A percentile compares a stretch with the other conserved stretches of the same genome.
Evolutionary conservation across 768 basidiomycete species (phyloP).

Genomic region (Termitomyces sp.): DNA sequence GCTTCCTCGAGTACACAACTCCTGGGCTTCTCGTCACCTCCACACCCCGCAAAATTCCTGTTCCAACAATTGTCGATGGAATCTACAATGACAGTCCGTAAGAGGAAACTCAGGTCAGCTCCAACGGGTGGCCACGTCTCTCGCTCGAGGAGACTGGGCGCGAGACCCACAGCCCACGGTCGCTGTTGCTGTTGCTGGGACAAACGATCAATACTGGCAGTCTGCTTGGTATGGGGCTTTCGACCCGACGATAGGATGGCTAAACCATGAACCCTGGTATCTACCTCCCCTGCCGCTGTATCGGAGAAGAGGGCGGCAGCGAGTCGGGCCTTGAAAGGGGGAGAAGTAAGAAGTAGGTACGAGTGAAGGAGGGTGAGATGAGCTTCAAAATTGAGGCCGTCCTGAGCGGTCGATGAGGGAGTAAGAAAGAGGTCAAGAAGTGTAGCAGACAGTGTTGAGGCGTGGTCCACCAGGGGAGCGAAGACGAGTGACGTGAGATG

Average conservation of each 20-base stretch:
- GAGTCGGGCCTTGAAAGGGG: conserved; percentile 71
- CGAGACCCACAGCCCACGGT: conserved; percentile 70
- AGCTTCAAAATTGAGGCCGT: conserved; percentile 62
- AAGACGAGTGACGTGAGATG: conserved; percentile 65
- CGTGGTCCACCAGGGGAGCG: conserved; percentile 56
- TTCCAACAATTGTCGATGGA: conserved; percentile 45
- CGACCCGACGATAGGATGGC: conserved; percentile 33
- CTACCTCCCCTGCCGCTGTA: conserved; percentile 46
- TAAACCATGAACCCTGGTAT: conserved; percentile 30
- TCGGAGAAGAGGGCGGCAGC: conserved; percentile 77
- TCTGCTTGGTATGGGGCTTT: conserved; percentile 21
- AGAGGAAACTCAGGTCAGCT: conserved; percentile 76
- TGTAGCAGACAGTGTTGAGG: conserved; percentile 60
- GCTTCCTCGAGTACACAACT: conserved; percentile 52
- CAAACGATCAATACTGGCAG: conserved; percentile 19
- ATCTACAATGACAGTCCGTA: conserved; percentile 84
- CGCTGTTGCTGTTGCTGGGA: conserved; percentile 38
- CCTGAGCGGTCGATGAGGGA: conserved; percentile 30
- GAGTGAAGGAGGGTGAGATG: conserved; percentile 71
- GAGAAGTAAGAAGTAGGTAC: conserved; percentile 70
- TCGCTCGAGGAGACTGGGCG: conserved; percentile 66
- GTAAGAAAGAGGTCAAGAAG: conserved; percentile 68
- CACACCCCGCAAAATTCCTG: conserved; percentile 21
- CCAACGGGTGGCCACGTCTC: conserved; percentile 87
- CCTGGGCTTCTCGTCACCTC: conserved; percentile 7